Base-by-base conservation (phyloP, 345 rosid species). In the Hypericum androsaemum region DNA sequence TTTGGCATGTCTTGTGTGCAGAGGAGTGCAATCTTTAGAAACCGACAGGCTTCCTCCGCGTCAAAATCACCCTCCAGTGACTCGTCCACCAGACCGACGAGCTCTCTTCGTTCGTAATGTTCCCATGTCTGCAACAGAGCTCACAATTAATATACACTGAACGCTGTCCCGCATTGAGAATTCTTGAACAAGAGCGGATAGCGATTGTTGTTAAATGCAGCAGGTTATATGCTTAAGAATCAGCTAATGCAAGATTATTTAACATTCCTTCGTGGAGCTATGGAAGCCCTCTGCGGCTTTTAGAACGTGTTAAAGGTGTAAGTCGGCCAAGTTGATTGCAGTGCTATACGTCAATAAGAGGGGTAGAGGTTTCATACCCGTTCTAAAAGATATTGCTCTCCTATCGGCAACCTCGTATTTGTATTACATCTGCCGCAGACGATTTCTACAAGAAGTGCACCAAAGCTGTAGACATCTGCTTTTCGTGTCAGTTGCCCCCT, bases 391-490 rank as follows among this genome's bases (percentile, higher is more conserved):
- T 78, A 88, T 40, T 83, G 98, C 61, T 88, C 89, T 55, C 69
- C 94, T 4, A 65, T 14, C 1, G 96, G 94, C 55, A 87, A 73
- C 5, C 77, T 72, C 3, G 83, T 68, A 61, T 85, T 85, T 43
- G 86, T 92, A 72, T 92, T 88, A 63, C 79, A 76, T 73, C 98
- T 85, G 11, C 96, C 98, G 39, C 81, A 77, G 50, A 92, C 85
- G 41, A 88, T 83, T 76, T 92, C 98, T 74, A 81, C 54, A 12
- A 92, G 75, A 51, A 92, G 96, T 57, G 87, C 94, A 1, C 98
- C 98, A 53, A 77, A 92, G 68, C 96, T 76, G 70, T 92, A 92
- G 37, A 88, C 60, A 65, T 92, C 98, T 11, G 96, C 98, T 74
- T 77, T 92, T n/a, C 86, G 75, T 0, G 96, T 92, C 71, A 92